Evolutionary conservation across 2,329 filamentous ascomycete species (phyloP), one percentile per base, ranked within the genome.

Genomic region (Cucurbitaria berberidis): DNA sequence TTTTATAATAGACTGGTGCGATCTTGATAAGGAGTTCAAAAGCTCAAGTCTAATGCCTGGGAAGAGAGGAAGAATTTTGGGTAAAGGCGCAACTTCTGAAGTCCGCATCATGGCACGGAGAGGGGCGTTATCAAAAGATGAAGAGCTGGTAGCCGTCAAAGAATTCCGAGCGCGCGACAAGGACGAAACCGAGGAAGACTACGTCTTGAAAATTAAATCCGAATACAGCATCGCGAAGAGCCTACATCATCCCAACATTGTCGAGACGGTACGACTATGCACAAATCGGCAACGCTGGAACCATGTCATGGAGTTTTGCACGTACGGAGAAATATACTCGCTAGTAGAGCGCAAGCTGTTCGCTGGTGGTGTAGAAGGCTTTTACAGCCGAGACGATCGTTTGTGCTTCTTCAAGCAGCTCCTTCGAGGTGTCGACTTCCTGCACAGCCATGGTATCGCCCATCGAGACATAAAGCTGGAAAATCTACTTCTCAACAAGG

Each of bases 291-390:
- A 85, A 27, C 86, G 88, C 34, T 96, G 90, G 89, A 93, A 91
- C 72, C 90, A 96, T 72, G 90, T 96, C 50, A 96, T 96, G 92
- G 91, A 96, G 72, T 96, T 90, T 73, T 96, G 92, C 77, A 82
- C 85, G 3, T 86, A 91, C 62, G 91, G 92, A 40, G 92, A 96
- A 68, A 78, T 96, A 5, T 93, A 89, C 72, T 81, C 82, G 57
- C 78, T 96, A 11, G 87, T 96, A 34, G 84, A 87, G 60, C 88
- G 71, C 19, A 74, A 74, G 35, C 59, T 76, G n/a, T 77, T 77
- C 47, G 70, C 88, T 71, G 84, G 84, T 29, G 66, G 64, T 2
- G 51, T 59, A 1, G 88, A 89, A 21, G 70, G 69, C 0, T 71
- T 71, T 64, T 84, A 96, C 59, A 84, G 80, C 51, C 76, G 80